A percentile compares a stretch with the other conserved stretches of the same genome.
These are phyloP conservation scores for Parietichytrium sp. DNA, from an alignment of 108 stramenopile genomes.

Conservation along the genomic window DNA sequence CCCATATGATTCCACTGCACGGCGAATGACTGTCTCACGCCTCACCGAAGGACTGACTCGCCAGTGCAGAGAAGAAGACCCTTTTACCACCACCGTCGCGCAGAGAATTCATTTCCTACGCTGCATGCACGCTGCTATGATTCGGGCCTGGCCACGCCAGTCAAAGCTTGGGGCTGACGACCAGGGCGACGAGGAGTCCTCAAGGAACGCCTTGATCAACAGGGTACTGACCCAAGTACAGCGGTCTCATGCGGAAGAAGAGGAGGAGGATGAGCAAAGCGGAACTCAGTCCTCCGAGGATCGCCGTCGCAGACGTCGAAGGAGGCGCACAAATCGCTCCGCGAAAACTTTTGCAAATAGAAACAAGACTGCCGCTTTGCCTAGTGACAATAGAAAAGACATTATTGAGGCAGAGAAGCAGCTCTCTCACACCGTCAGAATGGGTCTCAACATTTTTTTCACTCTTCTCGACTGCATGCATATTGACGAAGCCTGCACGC, in stretches of 20 bases:
- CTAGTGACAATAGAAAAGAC: too few species aligned
- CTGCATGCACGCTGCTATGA: conserved; percentile 52
- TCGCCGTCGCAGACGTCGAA: too few species aligned
- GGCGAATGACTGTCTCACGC: not conserved
- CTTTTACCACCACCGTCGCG: conserved; percentile 23
- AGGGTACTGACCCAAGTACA: too few species aligned
- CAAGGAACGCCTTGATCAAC: too few species aligned
- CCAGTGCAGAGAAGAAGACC: conserved; percentile 42
- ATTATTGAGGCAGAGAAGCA: too few species aligned
- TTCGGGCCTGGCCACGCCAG: conserved; percentile 37
- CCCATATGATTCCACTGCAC: not conserved
- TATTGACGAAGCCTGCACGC: conserved; percentile 29
- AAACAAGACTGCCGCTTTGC: too few species aligned
- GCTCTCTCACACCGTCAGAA: conserved; percentile 43
- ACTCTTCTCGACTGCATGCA: conserved; percentile 48
- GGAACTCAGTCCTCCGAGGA: too few species aligned
- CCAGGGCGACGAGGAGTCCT: too few species aligned
- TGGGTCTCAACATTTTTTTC: conserved; percentile 51
- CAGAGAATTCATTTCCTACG: conserved; percentile 45
- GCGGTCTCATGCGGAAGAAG: too few species aligned
- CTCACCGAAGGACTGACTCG: conserved; percentile 42
- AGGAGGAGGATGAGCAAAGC: too few species aligned
- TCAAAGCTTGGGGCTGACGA: not conserved
- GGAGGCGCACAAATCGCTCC: too few species aligned
- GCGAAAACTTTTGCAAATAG: too few species aligned